phyloP scores from a whole-genome alignment of 768 basidiomycete species.

The Paxillus rubicundulus region DNA sequence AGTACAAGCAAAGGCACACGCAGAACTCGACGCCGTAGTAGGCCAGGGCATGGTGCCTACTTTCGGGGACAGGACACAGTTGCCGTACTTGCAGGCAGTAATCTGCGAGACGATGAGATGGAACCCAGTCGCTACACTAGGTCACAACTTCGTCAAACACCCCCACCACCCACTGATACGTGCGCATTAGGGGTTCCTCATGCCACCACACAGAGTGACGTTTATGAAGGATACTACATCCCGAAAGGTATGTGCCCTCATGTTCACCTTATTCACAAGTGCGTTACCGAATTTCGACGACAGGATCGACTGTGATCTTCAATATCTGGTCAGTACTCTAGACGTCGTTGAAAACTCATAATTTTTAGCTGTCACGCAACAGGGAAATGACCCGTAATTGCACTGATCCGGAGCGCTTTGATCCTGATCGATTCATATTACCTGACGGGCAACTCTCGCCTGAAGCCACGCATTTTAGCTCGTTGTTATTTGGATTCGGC shows the following conservation, averaged over 20 bases:
- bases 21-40: slow-evolving; percentile 4
- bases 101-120: slow-evolving; percentile 8
- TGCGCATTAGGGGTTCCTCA: neutral
- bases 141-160: neutral
- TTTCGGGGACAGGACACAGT: neutral
- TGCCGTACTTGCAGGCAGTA: slow-evolving; percentile 9
- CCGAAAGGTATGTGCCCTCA: slow-evolving; percentile 13
- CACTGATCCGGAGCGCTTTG: neutral
- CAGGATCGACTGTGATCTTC: too few species aligned
- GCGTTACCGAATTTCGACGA: too few species aligned
- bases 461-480: neutral
- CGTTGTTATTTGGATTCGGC: neutral
- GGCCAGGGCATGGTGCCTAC: slow-evolving; percentile 1
- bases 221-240: slow-evolving; percentile 20
- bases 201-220: slow-evolving; percentile 11
- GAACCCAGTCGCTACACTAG: neutral
- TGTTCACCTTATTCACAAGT: neutral
- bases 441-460: neutral
- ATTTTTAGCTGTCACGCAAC: neutral
- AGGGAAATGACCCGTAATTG: neutral
- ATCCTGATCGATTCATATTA: neutral
- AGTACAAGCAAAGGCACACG: slow-evolving; percentile 5
- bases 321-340: too few species aligned
- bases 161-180: too few species aligned
- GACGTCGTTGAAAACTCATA: too few species aligned